Conservation (phyloP, 2,329 filamentous ascomycete species). For the Cladophialophora immunda region DNA sequence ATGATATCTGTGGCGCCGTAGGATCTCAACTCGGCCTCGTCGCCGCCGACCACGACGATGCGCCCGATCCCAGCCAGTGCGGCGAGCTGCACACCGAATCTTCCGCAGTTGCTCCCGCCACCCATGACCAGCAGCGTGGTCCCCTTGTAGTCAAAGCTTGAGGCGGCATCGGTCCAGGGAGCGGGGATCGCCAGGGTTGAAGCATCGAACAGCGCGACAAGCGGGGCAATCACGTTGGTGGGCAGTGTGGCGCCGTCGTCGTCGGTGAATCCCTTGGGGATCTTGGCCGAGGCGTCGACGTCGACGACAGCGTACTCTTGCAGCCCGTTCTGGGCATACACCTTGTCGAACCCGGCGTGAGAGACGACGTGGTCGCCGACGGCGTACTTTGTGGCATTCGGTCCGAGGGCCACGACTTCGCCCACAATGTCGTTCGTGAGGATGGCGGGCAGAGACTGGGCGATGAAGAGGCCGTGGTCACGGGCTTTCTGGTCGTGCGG, state of each 20-base stretch:
- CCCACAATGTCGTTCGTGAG: conserved; percentile 50
- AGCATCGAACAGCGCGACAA: conserved; percentile 48
- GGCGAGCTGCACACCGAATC: conserved; percentile 42
- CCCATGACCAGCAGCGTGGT: conserved; percentile 42
- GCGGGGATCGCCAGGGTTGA: conserved; percentile 44
- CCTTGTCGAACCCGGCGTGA: conserved; percentile 36
- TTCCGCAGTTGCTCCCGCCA: conserved; percentile 41
- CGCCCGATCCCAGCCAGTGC: conserved; percentile 46
- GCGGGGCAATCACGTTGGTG: conserved; percentile 47
- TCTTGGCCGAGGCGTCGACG: conserved; percentile 42
- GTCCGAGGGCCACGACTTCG: conserved; percentile 43
- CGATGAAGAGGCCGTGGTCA: conserved; percentile 49
- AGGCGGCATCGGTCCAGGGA: conserved; percentile 31
- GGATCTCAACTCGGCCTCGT: conserved; percentile 45
- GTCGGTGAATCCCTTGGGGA: conserved; percentile 47
- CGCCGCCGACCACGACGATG: conserved; percentile 50
- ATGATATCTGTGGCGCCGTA: conserved; percentile 54
- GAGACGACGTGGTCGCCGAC: conserved; percentile 48
- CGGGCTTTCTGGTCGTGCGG: conserved; percentile 53
- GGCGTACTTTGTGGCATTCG: conserved; percentile 38
- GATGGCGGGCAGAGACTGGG: conserved; percentile 44
- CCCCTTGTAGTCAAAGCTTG: conserved; percentile 36
- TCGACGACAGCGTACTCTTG: conserved; percentile 52
- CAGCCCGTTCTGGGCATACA: conserved; percentile 42
- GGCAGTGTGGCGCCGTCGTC: conserved; percentile 51